Evolutionary conservation across 805 yeast species (phyloP), one percentile per base, ranked within the genome.

Genomic region (Kazachstania bromeliacearum): DNA sequence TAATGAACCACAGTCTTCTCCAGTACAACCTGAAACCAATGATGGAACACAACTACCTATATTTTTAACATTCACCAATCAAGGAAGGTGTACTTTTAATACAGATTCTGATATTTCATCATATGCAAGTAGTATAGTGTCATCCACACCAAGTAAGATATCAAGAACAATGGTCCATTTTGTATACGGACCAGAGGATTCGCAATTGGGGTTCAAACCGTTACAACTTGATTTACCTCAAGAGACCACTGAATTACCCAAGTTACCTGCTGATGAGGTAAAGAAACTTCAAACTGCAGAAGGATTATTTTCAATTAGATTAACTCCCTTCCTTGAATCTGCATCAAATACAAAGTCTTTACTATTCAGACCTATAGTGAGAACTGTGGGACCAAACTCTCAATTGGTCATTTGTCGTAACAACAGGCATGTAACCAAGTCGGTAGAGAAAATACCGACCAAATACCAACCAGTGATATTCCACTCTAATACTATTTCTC

Each of bases 401-500:
- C 63, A 62, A 22, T 68, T 89, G 25, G 66, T 81, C 12, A 70
- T 89, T 26, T 96, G 96, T 1, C 67, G 97, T 43, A 80, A 81
- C 56, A 85, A 95, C 1, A 92, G 83, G 47, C 75, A 78, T 53
- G 76, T 75, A 40, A 77, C 79, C 48, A 75, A 74, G 9, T 81
- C 82, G 1, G 79, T 82, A 1, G 73, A 71, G 27, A 79, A 85
- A 2, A 78, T 79, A 1, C 77, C 75, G 29, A 85, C 83, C 12
- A 73, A 80, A 2, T 68, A 74, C 31, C 79, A 79, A 2, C 84
- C 95, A 1, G 75, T 88, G 10, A 88, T 85, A 7, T 89, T 87
- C 66, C 82, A 83, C 50, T 79, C 94, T 37, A 89, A 89, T 54
- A 96, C 89, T 17, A 96, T 89, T 3, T 84, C 95, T 5, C 71